Evolutionary conservation across 202 grass and related monocot species (phyloP).

Genomic region (Digitaria exilis): DNA sequence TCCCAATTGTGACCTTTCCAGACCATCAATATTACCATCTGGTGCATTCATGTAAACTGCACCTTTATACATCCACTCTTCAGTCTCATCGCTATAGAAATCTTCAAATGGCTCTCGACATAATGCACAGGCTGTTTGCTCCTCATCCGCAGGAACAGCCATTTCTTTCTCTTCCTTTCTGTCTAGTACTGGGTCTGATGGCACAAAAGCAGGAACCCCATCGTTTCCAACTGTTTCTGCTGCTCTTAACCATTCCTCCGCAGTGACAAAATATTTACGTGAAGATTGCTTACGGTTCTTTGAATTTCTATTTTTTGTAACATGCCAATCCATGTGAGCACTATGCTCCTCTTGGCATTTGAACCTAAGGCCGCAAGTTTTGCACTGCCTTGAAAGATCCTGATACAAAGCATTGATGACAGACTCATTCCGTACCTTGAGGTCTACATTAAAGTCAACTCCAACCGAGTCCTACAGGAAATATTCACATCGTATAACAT

Average conservation of each 20-base stretch:
- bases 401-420: constrained; percentile 83
- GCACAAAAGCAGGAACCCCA: constrained; percentile 76
- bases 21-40: constrained; percentile 64
- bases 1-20: constrained; percentile 65
- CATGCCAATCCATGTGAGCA: constrained; percentile 99
- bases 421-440: constrained; percentile 73
- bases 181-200: constrained; percentile 54
- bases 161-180: constrained; percentile 82
- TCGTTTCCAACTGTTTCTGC: constrained; percentile 89
- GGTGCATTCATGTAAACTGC: constrained; percentile 88
- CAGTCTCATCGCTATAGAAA: constrained; percentile 95
- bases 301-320: constrained; percentile 95
- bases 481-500: constrained; percentile 32
- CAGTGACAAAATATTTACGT: constrained; percentile 92
- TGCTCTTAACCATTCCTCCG: constrained; percentile 84
- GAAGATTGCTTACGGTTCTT: constrained; percentile 89
- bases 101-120: constrained; percentile 94
- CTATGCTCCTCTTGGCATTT: constrained; percentile 93
- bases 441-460: constrained; percentile 81
- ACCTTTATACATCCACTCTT: constrained; percentile 99
- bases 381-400: constrained; percentile 88
- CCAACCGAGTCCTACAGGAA: constrained; percentile 63
- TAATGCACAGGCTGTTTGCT: constrained; percentile 88
- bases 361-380: constrained; percentile 94
- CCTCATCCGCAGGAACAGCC: constrained; percentile 90